These are phyloP conservation scores for Camellia sinensis DNA, from an alignment of 148 eudicot genomes.

Conservation along the genomic window DNA sequence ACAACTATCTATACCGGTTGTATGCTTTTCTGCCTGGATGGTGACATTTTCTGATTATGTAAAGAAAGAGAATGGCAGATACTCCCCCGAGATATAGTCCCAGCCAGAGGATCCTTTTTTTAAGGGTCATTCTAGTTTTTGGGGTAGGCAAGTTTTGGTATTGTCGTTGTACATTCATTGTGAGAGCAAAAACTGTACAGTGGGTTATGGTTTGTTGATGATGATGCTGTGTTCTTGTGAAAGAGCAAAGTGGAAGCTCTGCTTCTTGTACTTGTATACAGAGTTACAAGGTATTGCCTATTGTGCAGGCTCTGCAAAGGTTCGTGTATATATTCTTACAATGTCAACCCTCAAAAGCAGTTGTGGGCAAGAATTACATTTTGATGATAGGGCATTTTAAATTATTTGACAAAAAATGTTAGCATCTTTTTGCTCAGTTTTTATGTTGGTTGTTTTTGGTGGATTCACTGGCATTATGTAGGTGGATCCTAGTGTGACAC, in stretches of 20 bases:
- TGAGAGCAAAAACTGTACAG: slow-evolving; percentile 60
- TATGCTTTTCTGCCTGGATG: slow-evolving; percentile 7
- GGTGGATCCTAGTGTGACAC: neutral
- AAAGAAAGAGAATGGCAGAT: slow-evolving; percentile 14
- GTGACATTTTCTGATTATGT: slow-evolving; percentile 14
- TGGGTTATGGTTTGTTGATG: slow-evolving; percentile 43
- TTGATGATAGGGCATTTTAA: slow-evolving; percentile 8
- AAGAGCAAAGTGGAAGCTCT: slow-evolving; percentile 20
- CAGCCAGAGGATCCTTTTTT: slow-evolving; percentile 19
- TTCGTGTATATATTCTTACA: slow-evolving; percentile 48
- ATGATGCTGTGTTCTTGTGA: slow-evolving; percentile 20
- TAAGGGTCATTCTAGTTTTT: slow-evolving; percentile 21
- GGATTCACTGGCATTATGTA: neutral
- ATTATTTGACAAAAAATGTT: slow-evolving; percentile 3
- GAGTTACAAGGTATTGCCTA: slow-evolving; percentile 42
- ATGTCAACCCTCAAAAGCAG: slow-evolving; percentile 25
- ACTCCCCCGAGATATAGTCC: slow-evolving; percentile 23
- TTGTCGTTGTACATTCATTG: slow-evolving; percentile 69
- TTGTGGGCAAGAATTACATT: slow-evolving; percentile 15
- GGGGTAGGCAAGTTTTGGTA: slow-evolving; percentile 38
- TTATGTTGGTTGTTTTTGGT: neutral
- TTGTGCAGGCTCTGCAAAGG: slow-evolving; percentile 50
- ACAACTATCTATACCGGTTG: neutral
- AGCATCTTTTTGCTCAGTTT: neutral
- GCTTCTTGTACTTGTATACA: slow-evolving; percentile 54